Evolutionary conservation across 2,329 filamentous ascomycete species (phyloP).

Genomic region (Paraconiothyrium brasiliense): DNA sequence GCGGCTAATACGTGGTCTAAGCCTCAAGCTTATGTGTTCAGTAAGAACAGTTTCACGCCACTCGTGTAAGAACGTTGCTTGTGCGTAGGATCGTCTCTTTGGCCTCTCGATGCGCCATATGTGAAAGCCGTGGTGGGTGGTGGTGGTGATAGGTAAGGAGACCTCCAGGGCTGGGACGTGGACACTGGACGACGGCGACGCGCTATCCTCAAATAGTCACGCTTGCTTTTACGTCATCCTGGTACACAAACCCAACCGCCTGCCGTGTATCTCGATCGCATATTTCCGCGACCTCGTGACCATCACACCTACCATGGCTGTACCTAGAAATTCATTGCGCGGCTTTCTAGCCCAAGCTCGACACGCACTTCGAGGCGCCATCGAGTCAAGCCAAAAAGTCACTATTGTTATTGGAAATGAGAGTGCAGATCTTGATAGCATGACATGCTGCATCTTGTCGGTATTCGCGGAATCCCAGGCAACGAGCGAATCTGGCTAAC

Average conservation of each 20-base stretch:
- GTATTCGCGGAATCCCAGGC: neutral
- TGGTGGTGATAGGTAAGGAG: too few relatives aligned
- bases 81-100: neutral
- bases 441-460: slow-evolving; percentile 71
- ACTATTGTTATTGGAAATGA: slow-evolving; percentile 65
- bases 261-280: neutral
- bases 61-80: neutral
- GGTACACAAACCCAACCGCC: slow-evolving; percentile 5
- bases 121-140: neutral
- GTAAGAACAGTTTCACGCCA: neutral
- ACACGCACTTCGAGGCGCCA: slow-evolving; percentile 51
- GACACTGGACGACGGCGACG: too few relatives aligned
- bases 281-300: neutral
- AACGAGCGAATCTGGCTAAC: neutral
- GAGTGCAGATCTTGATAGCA: slow-evolving; percentile 77
- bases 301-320: slow-evolving; percentile 41
- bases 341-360: slow-evolving; percentile 59
- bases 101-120: neutral
- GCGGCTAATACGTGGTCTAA: neutral
- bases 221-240: slow-evolving; percentile 9
- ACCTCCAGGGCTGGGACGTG: too few relatives aligned
- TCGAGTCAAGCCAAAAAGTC: slow-evolving; percentile 52
- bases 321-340: slow-evolving; percentile 57
- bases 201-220: neutral
- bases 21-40: slow-evolving; percentile 5